Conservation (phyloP, 2,329 filamentous ascomycete species). For the Fusarium longipes region DNA sequence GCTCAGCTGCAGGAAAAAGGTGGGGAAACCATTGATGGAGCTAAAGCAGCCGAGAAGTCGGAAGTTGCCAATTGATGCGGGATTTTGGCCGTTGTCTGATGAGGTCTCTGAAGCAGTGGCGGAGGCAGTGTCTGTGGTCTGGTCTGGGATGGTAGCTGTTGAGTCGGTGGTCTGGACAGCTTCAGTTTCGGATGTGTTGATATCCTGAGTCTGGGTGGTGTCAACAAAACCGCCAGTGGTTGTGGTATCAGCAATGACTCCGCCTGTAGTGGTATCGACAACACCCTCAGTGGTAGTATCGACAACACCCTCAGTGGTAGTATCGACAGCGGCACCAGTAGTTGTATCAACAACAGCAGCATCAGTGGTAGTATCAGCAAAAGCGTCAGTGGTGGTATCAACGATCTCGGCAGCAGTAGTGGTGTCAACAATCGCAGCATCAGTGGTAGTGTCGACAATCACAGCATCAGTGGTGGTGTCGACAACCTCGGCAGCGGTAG, state of each 20-base stretch:
- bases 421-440: not conserved
- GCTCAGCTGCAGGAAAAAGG: not conserved
- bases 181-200: not conserved
- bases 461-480: not conserved
- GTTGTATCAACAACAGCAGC: not conserved
- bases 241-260: not conserved
- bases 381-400: not conserved
- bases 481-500: not conserved
- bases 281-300: not conserved
- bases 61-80: not conserved
- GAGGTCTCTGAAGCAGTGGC: not conserved
- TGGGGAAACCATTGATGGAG: not conserved
- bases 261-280: not conserved
- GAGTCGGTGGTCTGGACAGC: not conserved
- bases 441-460: not conserved
- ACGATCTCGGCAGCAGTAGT: not conserved
- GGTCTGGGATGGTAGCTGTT: not conserved
- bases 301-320: not conserved
- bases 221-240: too few relatives aligned
- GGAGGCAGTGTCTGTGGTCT: not conserved
- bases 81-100: accelerated
- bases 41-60: not conserved
- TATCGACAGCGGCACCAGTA: not conserved
- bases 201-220: not conserved
- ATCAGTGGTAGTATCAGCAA: not conserved